These are phyloP conservation scores for Vitis cinerea DNA, from an alignment of 164 flowering plant genomes.

Conservation along the genomic window DNA sequence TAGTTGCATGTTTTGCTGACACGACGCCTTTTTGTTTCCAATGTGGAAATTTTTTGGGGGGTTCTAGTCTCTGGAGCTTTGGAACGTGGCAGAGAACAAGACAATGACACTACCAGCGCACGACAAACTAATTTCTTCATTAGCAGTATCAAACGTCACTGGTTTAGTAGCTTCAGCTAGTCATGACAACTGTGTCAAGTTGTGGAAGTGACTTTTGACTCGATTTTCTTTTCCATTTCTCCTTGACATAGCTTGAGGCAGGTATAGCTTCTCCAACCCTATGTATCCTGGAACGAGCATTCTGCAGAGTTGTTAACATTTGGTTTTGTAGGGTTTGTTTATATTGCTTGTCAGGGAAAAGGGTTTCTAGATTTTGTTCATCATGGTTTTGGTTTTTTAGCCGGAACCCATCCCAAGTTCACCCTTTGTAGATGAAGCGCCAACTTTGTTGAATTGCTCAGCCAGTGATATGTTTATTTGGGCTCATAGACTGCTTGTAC, in stretches of 20 bases:
- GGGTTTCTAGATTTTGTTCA: background rate
- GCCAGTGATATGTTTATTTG: no score
- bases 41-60: background rate
- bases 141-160: slow-evolving; percentile 57
- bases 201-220: slow-evolving; percentile 56
- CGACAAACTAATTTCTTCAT: slow-evolving; percentile 51
- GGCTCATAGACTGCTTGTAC: no score
- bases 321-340: background rate
- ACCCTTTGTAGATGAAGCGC: no score
- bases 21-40: background rate
- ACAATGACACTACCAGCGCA: slow-evolving; percentile 72
- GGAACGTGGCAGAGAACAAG: slow-evolving; percentile 77
- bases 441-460: no score
- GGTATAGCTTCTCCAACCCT: background rate
- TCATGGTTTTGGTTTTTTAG: background rate
- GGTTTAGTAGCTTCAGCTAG: slow-evolving; percentile 79
- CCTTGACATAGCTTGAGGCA: background rate
- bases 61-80: slow-evolving; percentile 66
- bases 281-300: background rate
- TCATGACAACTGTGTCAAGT: slow-evolving; percentile 69
- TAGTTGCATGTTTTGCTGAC: background rate
- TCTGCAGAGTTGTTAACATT: background rate
- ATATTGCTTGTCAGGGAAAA: background rate
- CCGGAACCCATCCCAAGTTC: no score
- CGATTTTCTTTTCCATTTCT: background rate